These are phyloP conservation scores for Mortierella hygrophila DNA, from an alignment of 192 early-diverging fungal genomes.

Conservation along the genomic window DNA sequence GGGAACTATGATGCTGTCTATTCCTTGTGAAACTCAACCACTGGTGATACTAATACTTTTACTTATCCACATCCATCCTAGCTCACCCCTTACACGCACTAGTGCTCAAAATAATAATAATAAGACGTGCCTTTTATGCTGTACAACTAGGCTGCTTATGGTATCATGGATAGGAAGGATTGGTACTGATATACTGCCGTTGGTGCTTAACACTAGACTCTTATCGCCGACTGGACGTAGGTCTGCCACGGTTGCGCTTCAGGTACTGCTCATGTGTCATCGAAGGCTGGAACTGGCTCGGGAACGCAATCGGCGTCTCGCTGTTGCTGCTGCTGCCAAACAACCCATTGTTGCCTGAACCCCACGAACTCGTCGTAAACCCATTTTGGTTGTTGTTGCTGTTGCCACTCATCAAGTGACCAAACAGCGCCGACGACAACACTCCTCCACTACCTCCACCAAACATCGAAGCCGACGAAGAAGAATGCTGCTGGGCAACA, in stretches of 20 bases:
- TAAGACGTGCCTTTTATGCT: too few species aligned
- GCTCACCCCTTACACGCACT: too few species aligned
- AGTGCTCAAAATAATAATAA: not conserved
- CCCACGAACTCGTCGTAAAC: not conserved
- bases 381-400: not conserved
- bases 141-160: too few species aligned
- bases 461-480: slow-evolving; percentile 2
- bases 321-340: not conserved
- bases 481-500: not conserved
- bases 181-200: too few species aligned
- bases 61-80: too few species aligned
- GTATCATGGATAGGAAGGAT: not conserved
- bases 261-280: slow-evolving; percentile 31
- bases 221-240: not conserved
- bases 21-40: too few species aligned
- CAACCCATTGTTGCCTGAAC: not conserved
- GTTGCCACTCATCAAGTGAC: not conserved
- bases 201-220: too few species aligned
- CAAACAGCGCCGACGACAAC: not conserved
- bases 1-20: too few species aligned
- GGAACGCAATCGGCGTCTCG: not conserved
- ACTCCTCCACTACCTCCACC: not conserved
- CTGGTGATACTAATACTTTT: too few species aligned
- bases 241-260: slow-evolving; percentile 7
- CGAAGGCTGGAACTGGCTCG: slow-evolving; percentile 24